Base-by-base conservation (phyloP, 148 eudicot species). In the Talinum fruticosum region DNA sequence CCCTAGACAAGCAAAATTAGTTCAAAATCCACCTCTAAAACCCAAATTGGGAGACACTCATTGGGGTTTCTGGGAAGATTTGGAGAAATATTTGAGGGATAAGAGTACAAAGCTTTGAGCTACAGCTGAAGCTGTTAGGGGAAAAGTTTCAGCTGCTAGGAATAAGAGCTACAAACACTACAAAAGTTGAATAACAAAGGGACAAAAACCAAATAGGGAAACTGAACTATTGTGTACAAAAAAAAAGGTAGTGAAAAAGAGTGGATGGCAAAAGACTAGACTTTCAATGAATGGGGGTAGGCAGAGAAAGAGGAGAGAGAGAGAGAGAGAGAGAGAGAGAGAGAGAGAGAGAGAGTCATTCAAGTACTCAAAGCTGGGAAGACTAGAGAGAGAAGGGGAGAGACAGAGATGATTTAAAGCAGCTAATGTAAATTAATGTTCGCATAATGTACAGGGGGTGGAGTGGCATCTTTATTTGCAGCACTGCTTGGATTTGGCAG, bases 11-110 rank as follows among this genome's bases (percentile, higher is more conserved):
- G 70, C 47, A 72, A 38, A 66, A 54, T 32, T 38, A 37, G 28
- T 34, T 76, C 3, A 73, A 82, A 73, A 44, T 19, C 32, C 57
- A 59, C 71, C 66, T 45, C 16, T 6, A 79, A 78, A 74, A 71
- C 35, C n/a, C n/a, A 78, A 44, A 24, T 35, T 82, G 34, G 54
- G 74, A 12, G 54, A 67, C 2, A 74, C 81, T 81, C 84, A 66
- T 73, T 73, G 57, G 36, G 13, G 6, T 61, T 33, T 70, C 74
- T 12, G 32, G 69, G 59, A 57, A 75, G 8, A 66, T n/a, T 64
- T 35, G 18, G 28, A 28, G 44, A 74, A 36, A 35, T 8, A 70
- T 15, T 51, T 15, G 57, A 51, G 57, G n/a, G n/a, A n/a, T n/a
- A n/a, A n/a, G n/a, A n/a, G n/a, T n/a, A n/a, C n/a, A n/a, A n/a